phyloP scores from a whole-genome alignment of 2,329 filamentous ascomycete species.

The Apiospora pterosperma region DNA sequence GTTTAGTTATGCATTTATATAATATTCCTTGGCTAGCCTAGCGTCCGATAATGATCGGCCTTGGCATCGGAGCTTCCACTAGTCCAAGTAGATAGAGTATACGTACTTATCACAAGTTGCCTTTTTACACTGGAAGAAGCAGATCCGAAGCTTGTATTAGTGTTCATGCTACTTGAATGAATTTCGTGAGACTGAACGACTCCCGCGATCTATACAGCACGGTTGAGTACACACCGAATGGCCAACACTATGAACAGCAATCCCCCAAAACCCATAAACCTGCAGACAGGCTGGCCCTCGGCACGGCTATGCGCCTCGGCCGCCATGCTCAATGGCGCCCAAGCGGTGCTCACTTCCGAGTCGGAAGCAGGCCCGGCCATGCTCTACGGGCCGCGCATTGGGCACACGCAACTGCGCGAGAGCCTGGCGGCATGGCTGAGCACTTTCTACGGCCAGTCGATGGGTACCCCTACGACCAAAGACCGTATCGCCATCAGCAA shows the following conservation, averaged over 20 bases:
- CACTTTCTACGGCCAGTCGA: conserved; percentile 43
- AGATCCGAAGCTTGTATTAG: not conserved
- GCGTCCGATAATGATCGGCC: not conserved
- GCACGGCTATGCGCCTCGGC: conserved; percentile 50
- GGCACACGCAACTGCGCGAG: conserved; percentile 49
- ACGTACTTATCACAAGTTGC: not conserved
- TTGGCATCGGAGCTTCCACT: not conserved
- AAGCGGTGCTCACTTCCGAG: conserved; percentile 45
- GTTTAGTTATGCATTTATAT: not conserved
- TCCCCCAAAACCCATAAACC: conserved; percentile 17
- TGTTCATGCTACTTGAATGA: no score
- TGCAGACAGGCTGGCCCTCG: conserved; percentile 27
- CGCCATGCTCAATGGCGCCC: conserved; percentile 48
- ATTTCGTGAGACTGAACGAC: not conserved
- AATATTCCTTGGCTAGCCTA: not conserved
- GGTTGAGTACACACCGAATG: not conserved
- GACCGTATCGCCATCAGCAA: conserved; percentile 61
- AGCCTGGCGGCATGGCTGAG: conserved; percentile 59
- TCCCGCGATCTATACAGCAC: not conserved
- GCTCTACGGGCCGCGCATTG: conserved; percentile 61
- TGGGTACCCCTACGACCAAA: conserved; percentile 35
- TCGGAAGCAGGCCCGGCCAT: conserved; percentile 47
- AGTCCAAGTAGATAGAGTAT: not conserved
- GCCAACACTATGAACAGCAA: not conserved
- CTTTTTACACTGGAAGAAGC: not conserved